Percentiles rank a stretch among this genome's conserved stretches.
phyloP scores from a whole-genome alignment of 768 basidiomycete species.

The Porpolomopsis calyptriformis region DNA sequence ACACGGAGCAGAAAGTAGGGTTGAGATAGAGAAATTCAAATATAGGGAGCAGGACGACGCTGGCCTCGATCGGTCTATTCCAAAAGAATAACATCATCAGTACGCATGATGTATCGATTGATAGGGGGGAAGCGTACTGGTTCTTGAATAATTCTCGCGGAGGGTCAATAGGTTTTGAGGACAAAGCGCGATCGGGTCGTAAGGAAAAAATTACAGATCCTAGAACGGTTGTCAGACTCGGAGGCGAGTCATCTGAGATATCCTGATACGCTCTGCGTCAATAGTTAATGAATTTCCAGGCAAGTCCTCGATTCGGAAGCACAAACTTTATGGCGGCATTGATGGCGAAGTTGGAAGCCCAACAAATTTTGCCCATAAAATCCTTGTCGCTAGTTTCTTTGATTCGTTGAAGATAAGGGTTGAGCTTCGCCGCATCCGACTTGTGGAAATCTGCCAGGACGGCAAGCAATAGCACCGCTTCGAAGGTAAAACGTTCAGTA shows the following conservation, averaged over 20 bases:
- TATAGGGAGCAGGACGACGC: conserved; percentile 46
- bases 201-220: conserved; percentile 42
- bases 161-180: conserved; percentile 34
- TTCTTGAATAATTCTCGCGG: conserved; percentile 46
- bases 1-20: conserved; percentile 34
- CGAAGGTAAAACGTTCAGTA: conserved; percentile 47
- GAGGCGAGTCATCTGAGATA: conserved; percentile 40
- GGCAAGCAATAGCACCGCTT: conserved; percentile 48
- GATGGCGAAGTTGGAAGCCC: conserved; percentile 46
- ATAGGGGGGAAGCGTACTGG: conserved; percentile 30
- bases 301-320: neutral
- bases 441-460: conserved; percentile 64
- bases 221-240: conserved; percentile 39
- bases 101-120: neutral
- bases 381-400: conserved; percentile 35
- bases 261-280: conserved; percentile 42
- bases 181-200: conserved; percentile 44
- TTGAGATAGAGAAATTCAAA: conserved; percentile 53
- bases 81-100: neutral
- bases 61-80: conserved; percentile 51
- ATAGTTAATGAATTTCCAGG: neutral
- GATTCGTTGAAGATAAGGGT: conserved; percentile 51
- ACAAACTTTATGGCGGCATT: conserved; percentile 40
- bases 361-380: conserved; percentile 47
- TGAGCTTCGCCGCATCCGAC: conserved; percentile 58